A percentile compares a stretch with the other conserved stretches of the same genome.
These are phyloP conservation scores for Corylus heterophylla DNA, from an alignment of 306 rosid genomes.

Conservation along the genomic window DNA sequence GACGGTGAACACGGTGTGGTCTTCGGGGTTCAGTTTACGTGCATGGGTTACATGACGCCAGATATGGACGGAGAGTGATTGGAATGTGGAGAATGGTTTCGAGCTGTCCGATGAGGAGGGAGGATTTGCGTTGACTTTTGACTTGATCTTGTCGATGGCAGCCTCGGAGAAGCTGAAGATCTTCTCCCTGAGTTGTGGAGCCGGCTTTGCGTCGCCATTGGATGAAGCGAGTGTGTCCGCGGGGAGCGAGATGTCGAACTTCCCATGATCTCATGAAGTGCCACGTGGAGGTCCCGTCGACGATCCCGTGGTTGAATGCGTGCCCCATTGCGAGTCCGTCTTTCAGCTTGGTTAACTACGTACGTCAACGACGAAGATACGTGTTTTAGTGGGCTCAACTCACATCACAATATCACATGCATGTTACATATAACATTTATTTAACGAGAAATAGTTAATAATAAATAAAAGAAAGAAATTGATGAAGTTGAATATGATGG, in stretches of 20 bases:
- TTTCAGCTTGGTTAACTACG: slow-evolving; percentile 77
- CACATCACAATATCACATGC: too few relatives aligned
- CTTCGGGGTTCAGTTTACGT: slow-evolving; percentile 79
- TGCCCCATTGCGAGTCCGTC: slow-evolving; percentile 89
- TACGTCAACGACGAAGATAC: not conserved
- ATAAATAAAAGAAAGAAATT: too few relatives aligned
- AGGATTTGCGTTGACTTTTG: slow-evolving; percentile 45
- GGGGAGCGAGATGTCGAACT: slow-evolving; percentile 66
- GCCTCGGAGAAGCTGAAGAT: slow-evolving; percentile 84
- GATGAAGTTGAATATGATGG: too few relatives aligned
- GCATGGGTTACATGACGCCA: slow-evolving; percentile 89
- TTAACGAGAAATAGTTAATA: too few relatives aligned
- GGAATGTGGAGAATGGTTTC: slow-evolving; percentile 91
- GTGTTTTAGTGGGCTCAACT: not conserved
- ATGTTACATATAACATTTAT: too few relatives aligned
- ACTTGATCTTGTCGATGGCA: slow-evolving; percentile 72
- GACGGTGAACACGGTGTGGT: slow-evolving; percentile 86
- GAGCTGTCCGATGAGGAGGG: slow-evolving; percentile 49
- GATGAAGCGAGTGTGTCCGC: slow-evolving; percentile 25
- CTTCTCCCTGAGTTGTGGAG: slow-evolving; percentile 53
- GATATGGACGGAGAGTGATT: slow-evolving; percentile 71
- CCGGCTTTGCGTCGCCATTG: slow-evolving; percentile 38
- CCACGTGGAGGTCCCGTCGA: slow-evolving; percentile 94
- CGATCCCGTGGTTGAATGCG: slow-evolving; percentile 88
- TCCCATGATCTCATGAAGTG: slow-evolving; percentile 96